These are phyloP conservation scores for Saksenaea oblongispora DNA, from an alignment of 371 early-diverging fungal genomes.

Conservation along the genomic window DNA sequence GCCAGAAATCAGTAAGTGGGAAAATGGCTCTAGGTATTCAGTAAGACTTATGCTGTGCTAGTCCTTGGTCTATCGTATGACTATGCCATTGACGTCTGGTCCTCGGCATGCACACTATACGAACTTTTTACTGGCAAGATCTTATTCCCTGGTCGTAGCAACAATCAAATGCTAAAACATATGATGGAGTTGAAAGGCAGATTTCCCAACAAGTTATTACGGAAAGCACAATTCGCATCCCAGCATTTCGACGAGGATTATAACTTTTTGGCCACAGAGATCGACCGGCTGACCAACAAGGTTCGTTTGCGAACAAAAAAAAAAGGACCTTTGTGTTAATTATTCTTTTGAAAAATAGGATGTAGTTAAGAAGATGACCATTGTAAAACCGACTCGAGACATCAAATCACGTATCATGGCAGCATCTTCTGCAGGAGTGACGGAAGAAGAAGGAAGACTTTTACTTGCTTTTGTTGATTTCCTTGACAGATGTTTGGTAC, in stretches of 20 bases:
- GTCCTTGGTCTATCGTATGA: constrained; percentile 91
- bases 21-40: not conserved
- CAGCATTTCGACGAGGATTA: constrained; percentile 88
- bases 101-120: constrained; percentile 96
- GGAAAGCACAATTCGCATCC: constrained; percentile 75
- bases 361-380: constrained; percentile 61
- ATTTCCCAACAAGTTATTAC: constrained; percentile 80
- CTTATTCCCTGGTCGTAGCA: constrained; percentile 90
- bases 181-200: constrained; percentile 95
- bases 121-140: constrained; percentile 96
- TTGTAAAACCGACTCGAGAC: constrained; percentile 72
- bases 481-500: constrained; percentile 79
- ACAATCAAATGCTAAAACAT: constrained; percentile 94
- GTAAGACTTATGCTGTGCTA: constrained; percentile 15
- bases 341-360: constrained; percentile 39
- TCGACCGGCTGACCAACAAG: constrained; percentile 73
- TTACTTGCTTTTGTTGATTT: constrained; percentile 75
- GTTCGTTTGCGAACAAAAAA: constrained; percentile 19
- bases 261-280: constrained; percentile 65
- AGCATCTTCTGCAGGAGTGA: constrained; percentile 41
- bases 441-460: constrained; percentile 55
- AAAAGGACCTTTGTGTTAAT: constrained; percentile 5
- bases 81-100: constrained; percentile 95
- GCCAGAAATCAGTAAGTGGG: constrained; percentile 92
- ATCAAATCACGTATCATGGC: constrained; percentile 69